Evolutionary conservation across 805 yeast genomes (phyloP), one percentile per base, ranked within the genome.

Genomic region (Candida mattraensis): DNA sequence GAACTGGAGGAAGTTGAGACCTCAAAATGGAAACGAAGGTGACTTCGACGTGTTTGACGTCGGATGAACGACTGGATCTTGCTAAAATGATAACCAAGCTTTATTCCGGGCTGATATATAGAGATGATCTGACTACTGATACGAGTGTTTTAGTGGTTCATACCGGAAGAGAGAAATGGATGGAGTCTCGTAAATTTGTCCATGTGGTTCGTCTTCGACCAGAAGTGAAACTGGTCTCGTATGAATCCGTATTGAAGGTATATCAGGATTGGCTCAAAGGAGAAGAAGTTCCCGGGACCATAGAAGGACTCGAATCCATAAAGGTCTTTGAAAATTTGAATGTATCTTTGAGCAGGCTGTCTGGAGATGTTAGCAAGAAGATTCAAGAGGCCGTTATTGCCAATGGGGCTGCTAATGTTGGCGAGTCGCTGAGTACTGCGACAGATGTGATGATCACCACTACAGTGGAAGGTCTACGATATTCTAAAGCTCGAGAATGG

Each of bases 181-280:
- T 50, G 10, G 57, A 61, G 36, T 75, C 83, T 1, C 76, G 71
- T 20, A 79, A 79, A 51, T 79, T 67, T 54, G 64, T 59, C 35
- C 78, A 68, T 50, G 69, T 74, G 26, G 68, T 72, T 5, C 54
- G 64, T 35, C 60, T 66, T 37, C 60, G 86, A 34, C 67, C 69
- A 24, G 91, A 83, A 54, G 67, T 87, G 18, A 51, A 50, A 29
- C 74, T 87, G 39, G 53, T 87, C 8, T 53, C 63, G 5, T 69
- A 75, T 1, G 68, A 69, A 3, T 58, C 70, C 5, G 60, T 87
- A 5, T 51, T 65, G 17, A 53, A 55, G 11, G 43, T 76, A 7
- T 72, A 80, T 48, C 56, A 66, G 8, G 54, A 58, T 3, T 83
- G 87, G 88, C 50, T 71, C n/a, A 48, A 62, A 12, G 87, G 86